phyloP scores from a whole-genome alignment of 495 filamentous ascomycete species.

The Halenospora varia region DNA sequence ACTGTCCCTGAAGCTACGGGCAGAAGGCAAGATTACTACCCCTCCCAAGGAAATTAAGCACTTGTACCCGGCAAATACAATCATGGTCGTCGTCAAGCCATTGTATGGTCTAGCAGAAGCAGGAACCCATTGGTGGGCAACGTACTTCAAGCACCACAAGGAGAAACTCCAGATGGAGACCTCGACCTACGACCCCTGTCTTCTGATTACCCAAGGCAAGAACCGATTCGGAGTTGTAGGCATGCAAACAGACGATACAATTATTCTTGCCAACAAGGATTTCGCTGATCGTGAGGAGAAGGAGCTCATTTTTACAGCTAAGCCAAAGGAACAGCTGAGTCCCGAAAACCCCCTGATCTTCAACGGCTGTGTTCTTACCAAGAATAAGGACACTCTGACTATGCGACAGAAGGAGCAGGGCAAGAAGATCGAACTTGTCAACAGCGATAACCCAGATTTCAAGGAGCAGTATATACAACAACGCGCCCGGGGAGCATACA shows the following conservation, averaged over 20 bases:
- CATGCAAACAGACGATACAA: constrained; percentile 6
- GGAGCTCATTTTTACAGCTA: neutral
- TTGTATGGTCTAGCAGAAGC: neutral
- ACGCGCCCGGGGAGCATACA: constrained; percentile 3
- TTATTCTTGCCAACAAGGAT: neutral
- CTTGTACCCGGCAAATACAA: no score
- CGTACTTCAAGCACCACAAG: neutral
- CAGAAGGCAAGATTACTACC: no score
- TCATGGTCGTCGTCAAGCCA: neutral
- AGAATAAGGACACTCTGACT: neutral
- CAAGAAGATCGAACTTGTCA: neutral
- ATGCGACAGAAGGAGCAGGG: neutral
- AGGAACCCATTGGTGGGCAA: constrained; percentile 1
- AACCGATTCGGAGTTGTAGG: constrained; percentile 1
- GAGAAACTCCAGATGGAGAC: constrained; percentile 3
- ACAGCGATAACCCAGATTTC: neutral
- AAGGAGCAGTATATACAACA: constrained; percentile 9
- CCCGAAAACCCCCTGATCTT: neutral
- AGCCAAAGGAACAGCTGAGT: constrained; percentile 1
- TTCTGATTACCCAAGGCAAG: constrained; percentile 6
- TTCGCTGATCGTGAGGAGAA: constrained; percentile 1
- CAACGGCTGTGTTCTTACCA: neutral
- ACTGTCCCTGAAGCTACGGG: no score
- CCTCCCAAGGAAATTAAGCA: no score
- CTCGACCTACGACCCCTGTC: constrained; percentile 6